phyloP scores from a whole-genome alignment of 495 filamentous ascomycete species.

The Neurospora hispaniola region DNA sequence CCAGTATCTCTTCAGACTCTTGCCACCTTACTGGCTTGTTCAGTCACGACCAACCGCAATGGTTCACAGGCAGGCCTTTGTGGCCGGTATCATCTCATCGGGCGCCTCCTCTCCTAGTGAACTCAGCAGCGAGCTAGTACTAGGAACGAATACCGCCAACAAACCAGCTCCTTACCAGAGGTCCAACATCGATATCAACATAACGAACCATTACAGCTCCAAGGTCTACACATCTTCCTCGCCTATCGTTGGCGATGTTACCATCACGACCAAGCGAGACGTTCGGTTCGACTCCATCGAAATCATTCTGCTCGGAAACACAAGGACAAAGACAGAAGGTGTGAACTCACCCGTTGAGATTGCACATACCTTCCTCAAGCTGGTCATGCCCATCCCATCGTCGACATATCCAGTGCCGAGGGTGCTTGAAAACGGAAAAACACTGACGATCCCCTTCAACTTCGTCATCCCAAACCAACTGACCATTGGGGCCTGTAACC shows the following conservation, averaged over 20 bases:
- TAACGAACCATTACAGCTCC: constrained; percentile 35
- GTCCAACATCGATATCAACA: constrained; percentile 30
- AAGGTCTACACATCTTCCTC: constrained; percentile 42
- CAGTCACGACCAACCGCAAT: neutral
- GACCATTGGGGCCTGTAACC: constrained; percentile 43
- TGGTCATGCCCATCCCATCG: constrained; percentile 68
- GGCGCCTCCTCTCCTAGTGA: constrained; percentile 3
- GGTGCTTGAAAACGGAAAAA: constrained; percentile 52
- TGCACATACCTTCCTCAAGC: constrained; percentile 59
- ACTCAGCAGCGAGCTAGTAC: constrained; percentile 1
- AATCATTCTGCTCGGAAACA: constrained; percentile 67
- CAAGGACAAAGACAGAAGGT: constrained; percentile 31
- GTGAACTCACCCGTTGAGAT: constrained; percentile 32
- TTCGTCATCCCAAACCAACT: constrained; percentile 77
- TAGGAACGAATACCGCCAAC: neutral
- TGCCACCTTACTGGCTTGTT: neutral
- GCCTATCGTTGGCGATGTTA: constrained; percentile 33
- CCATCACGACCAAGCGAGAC: constrained; percentile 50
- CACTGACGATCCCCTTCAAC: constrained; percentile 70
- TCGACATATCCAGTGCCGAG: constrained; percentile 58
- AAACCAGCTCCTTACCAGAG: constrained; percentile 14
- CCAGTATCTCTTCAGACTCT: neutral
- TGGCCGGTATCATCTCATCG: neutral
- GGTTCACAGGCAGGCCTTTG: neutral
- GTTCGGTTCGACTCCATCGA: constrained; percentile 69